phyloP scores from a whole-genome alignment of 805 yeast genomes.

The Zygotorulaspora sp. region DNA sequence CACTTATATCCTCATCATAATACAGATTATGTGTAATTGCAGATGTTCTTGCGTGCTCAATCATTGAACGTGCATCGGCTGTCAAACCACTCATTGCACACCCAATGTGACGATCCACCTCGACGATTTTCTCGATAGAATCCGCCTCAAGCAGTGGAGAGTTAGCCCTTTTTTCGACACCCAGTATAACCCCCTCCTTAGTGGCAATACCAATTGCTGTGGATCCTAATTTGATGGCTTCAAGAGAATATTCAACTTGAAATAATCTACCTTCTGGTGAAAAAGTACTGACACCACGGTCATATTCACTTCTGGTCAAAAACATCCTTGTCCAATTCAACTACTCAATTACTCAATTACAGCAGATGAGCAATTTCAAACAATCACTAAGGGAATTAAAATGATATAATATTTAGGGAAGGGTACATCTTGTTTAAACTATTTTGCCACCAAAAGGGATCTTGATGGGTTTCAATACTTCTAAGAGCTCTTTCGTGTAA shows the following conservation, averaged over 20 bases:
- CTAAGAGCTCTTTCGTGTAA: slow-evolving; percentile 4
- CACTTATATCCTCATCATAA: slow-evolving; percentile 87
- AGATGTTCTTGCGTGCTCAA: slow-evolving; percentile 93
- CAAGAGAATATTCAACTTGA: slow-evolving; percentile 96
- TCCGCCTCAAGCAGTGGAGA: slow-evolving; percentile 86
- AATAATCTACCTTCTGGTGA: slow-evolving; percentile 98
- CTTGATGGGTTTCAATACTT: background rate
- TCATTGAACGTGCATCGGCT: slow-evolving; percentile 98
- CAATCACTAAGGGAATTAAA: too few species aligned
- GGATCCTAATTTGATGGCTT: slow-evolving; percentile 85
- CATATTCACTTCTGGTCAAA: slow-evolving; percentile 98
- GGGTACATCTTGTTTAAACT: too few species aligned
- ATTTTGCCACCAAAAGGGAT: slow-evolving; percentile 13
- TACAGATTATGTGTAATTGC: slow-evolving; percentile 83
- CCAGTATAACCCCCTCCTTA: slow-evolving; percentile 90
- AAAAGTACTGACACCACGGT: slow-evolving; percentile 97
- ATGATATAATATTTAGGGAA: too few species aligned
- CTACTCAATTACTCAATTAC: too few species aligned
- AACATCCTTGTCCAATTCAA: slow-evolving; percentile 52
- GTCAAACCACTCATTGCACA: slow-evolving; percentile 99
- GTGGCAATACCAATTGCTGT: slow-evolving; percentile 97
- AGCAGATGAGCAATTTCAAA: background rate
- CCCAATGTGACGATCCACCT: slow-evolving; percentile 89
- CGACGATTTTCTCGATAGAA: slow-evolving; percentile 93
- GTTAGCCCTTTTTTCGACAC: slow-evolving; percentile 96